Evolutionary conservation across 495 filamentous ascomycete species (phyloP), one percentile per base, ranked within the genome.

Genomic region (Hypoxylon cercidicola): DNA sequence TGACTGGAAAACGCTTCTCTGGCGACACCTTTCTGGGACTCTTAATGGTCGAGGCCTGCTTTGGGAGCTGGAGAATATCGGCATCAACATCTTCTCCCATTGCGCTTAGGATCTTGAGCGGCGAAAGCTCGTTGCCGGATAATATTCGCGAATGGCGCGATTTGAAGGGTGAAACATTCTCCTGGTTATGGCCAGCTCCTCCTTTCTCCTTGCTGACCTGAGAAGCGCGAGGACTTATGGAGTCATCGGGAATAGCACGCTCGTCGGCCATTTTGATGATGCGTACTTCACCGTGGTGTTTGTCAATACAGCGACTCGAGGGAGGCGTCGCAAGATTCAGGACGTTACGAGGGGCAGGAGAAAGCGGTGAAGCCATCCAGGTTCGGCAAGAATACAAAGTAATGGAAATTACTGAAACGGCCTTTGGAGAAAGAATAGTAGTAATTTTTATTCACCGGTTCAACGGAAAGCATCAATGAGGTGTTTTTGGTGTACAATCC

Each of bases 1-100:
- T 81, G 59, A 86, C 79, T 13, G 83, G 83, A 57, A 86, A 86
- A 39, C 83, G 75, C 70, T 80, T 82, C 48, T 82, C 81, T n/a
- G 82, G 82, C 0, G 72, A 76, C 44, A 80, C 57, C 64, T 83
- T 86, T 48, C 81, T 72, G 1, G 81, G 74, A 62, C 79, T 80
- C 63, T 77, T 64, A 20, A 62, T 11, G 8, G 64, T 57, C 0
- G 75, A 74, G 2, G 74, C 21, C 9, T 70, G 60, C 4, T 37
- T 67, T 10, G 44, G 53, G 10, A 65, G 43, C 3, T 71, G 46
- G 30, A 59, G 70, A 58, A 68, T 41, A 49, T 77, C 69, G 47
- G 64, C 34, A 66, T 75, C 73, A 0, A 51, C 23, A 16, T 21
- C 48, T 20, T 71, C 74, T 4, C 70, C 64, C 48, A 46, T 58